phyloP scores from a whole-genome alignment of 2,329 filamentous ascomycete species.

The Saccharata proteae region DNA sequence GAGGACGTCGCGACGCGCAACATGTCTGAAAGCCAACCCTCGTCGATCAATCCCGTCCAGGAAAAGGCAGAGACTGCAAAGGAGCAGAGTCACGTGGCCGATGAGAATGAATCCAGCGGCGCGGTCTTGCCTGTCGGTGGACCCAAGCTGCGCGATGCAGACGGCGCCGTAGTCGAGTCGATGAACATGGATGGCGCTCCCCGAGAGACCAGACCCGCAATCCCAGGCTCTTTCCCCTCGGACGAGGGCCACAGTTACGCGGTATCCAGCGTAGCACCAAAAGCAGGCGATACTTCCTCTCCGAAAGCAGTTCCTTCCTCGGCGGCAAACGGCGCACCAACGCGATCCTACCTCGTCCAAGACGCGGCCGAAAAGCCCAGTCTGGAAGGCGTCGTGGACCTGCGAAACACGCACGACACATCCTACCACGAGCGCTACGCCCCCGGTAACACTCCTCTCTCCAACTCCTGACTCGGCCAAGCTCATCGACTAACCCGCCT shows the following conservation, averaged over 20 bases:
- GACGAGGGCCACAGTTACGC: neutral
- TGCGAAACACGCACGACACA: conserved; percentile 27
- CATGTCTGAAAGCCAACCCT: neutral
- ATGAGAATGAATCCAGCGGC: neutral
- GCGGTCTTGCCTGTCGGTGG: neutral
- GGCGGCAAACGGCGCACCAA: neutral
- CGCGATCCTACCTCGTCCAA: conserved; percentile 1
- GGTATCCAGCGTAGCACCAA: neutral
- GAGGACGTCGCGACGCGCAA: conserved; percentile 43
- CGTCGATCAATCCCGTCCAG: neutral
- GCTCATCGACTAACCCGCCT: conserved; percentile 12
- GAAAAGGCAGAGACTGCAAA: too few species aligned
- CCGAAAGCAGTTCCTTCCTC: neutral
- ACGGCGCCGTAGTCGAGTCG: too few species aligned
- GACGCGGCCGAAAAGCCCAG: conserved; percentile 2
- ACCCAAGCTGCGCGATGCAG: too few species aligned
- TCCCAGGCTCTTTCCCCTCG: too few species aligned
- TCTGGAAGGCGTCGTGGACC: conserved; percentile 21
- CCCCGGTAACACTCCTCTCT: conserved; percentile 22
- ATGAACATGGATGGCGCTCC: too few species aligned
- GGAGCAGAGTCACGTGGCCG: neutral
- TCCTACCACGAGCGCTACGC: conserved; percentile 24
- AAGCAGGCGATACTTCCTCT: conserved; percentile 4
- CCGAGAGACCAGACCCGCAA: too few species aligned
- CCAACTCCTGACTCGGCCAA: too few species aligned